Percentiles rank a stretch among this genome's conserved stretches.
phyloP scores from a whole-genome alignment of 2,329 filamentous ascomycete genomes.

The Xylariales sp. region DNA sequence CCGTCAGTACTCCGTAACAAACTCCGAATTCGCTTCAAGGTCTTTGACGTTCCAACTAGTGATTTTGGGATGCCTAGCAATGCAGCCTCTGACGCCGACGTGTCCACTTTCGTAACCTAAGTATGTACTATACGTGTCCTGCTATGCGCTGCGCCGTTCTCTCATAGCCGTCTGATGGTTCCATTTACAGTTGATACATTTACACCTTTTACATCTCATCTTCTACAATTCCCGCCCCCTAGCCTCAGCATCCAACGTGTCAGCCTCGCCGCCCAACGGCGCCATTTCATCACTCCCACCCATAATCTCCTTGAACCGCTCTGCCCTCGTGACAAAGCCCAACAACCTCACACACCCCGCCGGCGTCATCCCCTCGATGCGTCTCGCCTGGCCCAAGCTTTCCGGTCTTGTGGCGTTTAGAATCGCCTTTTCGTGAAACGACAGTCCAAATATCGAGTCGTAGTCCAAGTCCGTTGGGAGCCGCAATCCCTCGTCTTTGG shows the following conservation, averaged over 20 bases:
- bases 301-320: conserved; percentile 12
- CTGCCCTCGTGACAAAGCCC: conserved; percentile 43
- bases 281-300: conserved; percentile 15
- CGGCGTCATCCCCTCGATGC: conserved; percentile 75
- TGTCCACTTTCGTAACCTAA: too few species aligned
- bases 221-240: conserved; percentile 30
- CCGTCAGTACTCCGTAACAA: too few species aligned
- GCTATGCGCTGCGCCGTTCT: too few species aligned
- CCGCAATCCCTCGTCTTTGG: conserved; percentile 69
- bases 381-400: conserved; percentile 79
- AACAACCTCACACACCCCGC: conserved; percentile 57
- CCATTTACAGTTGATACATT: too few species aligned
- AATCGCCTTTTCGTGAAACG: conserved; percentile 70
- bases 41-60: too few species aligned
- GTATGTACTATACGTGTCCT: too few species aligned
- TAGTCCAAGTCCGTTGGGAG: conserved; percentile 78
- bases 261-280: conserved; percentile 30
- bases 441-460: conserved; percentile 65
- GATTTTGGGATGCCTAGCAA: too few species aligned
- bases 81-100: too few species aligned
- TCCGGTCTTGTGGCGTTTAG: conserved; percentile 71
- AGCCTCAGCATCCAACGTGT: conserved; percentile 34
- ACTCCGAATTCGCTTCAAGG: too few species aligned
- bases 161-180: too few species aligned
- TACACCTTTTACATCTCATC: too few species aligned